Percentiles rank a stretch among this genome's conserved stretches.
These are phyloP conservation scores for Zygoascus tannicola DNA, from an alignment of 805 yeast genomes.

Conservation along the genomic window DNA sequence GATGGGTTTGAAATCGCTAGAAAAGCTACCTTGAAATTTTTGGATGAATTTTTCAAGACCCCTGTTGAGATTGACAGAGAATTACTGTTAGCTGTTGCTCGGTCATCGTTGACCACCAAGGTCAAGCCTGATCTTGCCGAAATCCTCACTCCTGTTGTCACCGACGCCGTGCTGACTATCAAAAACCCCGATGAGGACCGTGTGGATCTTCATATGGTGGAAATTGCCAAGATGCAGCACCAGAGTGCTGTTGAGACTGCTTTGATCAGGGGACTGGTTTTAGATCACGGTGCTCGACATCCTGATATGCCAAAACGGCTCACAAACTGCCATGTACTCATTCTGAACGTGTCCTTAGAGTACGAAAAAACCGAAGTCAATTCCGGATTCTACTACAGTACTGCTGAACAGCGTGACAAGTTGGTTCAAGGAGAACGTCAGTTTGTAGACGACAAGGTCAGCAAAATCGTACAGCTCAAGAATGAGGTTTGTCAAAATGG, in stretches of 20 bases:
- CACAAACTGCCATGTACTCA: constrained; percentile 74
- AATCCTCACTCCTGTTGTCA: constrained; percentile 83
- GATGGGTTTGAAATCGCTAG: constrained; percentile 94
- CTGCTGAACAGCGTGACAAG: constrained; percentile 93
- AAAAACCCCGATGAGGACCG: constrained; percentile 37
- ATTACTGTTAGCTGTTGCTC: constrained; percentile 81
- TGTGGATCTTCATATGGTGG: constrained; percentile 93
- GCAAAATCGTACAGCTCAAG: constrained; percentile 85
- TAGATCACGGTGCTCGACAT: constrained; percentile 98
- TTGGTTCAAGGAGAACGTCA: constrained; percentile 86
- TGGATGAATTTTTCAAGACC: constrained; percentile 52
- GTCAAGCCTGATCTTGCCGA: constrained; percentile 69
- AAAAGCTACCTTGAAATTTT: constrained; percentile 56
- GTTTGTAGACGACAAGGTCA: constrained; percentile 88
- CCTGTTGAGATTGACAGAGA: constrained; percentile 63
- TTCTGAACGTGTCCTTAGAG: constrained; percentile 87
- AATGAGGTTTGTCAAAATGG: constrained; percentile 80
- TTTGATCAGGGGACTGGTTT: constrained; percentile 78
- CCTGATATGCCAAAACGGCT: constrained; percentile 96
- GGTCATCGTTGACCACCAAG: constrained; percentile 81
- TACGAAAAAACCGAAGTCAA: constrained; percentile 97
- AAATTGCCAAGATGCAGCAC: constrained; percentile 97
- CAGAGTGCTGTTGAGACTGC: constrained; percentile 75
- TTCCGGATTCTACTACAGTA: constrained; percentile 87
- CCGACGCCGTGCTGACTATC: constrained; percentile 88